Evolutionary conservation across 345 rosid genomes (phyloP).

Genomic region (Lepidium didymum): DNA sequence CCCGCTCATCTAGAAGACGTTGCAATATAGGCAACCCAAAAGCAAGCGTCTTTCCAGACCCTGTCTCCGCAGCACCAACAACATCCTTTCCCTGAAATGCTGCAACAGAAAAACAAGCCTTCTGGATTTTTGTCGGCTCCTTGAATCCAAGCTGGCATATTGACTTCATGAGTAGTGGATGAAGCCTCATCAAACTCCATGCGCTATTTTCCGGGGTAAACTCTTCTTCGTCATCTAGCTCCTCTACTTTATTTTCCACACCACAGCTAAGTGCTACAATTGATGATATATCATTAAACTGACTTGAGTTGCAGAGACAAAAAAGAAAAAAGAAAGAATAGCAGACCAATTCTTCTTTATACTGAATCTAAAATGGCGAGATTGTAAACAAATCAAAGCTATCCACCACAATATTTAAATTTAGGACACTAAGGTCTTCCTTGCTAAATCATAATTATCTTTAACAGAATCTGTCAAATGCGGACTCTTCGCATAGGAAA

Average conservation of each 20-base stretch:
- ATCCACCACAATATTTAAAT: too few relatives aligned
- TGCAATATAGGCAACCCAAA: constrained; percentile 95
- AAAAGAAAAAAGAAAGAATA: not conserved
- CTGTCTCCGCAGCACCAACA: constrained; percentile 95
- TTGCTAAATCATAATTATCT: too few relatives aligned
- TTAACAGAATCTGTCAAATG: too few relatives aligned
- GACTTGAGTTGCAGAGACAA: not conserved
- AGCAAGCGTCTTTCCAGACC: constrained; percentile 98
- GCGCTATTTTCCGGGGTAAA: constrained; percentile 42
- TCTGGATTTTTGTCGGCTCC: constrained; percentile 90
- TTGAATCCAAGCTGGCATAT: constrained; percentile 67
- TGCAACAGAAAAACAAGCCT: constrained; percentile 80
- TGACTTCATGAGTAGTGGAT: constrained; percentile 72
- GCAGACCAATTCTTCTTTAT: not conserved
- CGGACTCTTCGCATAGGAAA: not conserved
- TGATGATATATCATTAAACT: not conserved
- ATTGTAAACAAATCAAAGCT: too few relatives aligned
- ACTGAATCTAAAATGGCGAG: constrained; percentile 3
- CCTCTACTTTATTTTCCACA: constrained; percentile 37
- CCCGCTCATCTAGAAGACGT: constrained; percentile 85
- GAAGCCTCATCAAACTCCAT: constrained; percentile 83
- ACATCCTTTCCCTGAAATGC: constrained; percentile 99
- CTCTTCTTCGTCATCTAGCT: constrained; percentile 45
- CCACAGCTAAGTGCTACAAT: constrained; percentile 27
- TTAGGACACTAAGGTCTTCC: too few relatives aligned